Percentiles rank a stretch among this genome's conserved stretches.
phyloP scores from a whole-genome alignment of 495 filamentous ascomycete genomes.

The Hyaloscypha hepaticicola region DNA sequence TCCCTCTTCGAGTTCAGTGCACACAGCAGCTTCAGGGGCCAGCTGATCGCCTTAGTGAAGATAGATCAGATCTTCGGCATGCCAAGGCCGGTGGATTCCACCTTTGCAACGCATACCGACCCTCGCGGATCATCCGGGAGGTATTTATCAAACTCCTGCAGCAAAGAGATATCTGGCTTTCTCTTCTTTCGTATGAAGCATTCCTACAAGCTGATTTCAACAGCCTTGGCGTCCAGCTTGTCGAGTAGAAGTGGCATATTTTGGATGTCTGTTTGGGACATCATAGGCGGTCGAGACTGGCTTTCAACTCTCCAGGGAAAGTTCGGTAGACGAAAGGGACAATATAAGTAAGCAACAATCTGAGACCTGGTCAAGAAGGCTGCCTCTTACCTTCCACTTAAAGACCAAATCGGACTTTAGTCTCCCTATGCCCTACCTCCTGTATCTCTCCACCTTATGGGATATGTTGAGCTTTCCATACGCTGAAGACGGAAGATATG shows the following conservation, averaged over 20 bases:
- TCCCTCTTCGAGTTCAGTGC: constrained; percentile 26
- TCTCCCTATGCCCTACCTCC: neutral
- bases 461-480: neutral
- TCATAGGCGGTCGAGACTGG: neutral
- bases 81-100: neutral
- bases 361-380: too few relatives aligned
- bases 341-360: too few relatives aligned
- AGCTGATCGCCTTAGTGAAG: constrained; percentile 13
- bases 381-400: neutral
- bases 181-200: too few relatives aligned
- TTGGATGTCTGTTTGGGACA: neutral
- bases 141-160: too few relatives aligned
- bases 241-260: neutral
- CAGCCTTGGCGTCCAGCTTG: neutral
- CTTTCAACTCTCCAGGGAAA: neutral
- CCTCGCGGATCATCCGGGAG: too few relatives aligned
- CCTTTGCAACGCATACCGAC: too few relatives aligned
- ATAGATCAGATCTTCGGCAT: neutral
- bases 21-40: constrained; percentile 17
- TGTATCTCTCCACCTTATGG: neutral
- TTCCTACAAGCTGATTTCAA: neutral
- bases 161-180: too few relatives aligned
- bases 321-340: neutral
- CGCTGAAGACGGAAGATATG: constrained; percentile 7
- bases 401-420: neutral